A percentile compares a stretch with the other conserved stretches of the same genome.
Conservation (phyloP, 495 filamentous ascomycete species). For the Bombardia bombarda region DNA sequence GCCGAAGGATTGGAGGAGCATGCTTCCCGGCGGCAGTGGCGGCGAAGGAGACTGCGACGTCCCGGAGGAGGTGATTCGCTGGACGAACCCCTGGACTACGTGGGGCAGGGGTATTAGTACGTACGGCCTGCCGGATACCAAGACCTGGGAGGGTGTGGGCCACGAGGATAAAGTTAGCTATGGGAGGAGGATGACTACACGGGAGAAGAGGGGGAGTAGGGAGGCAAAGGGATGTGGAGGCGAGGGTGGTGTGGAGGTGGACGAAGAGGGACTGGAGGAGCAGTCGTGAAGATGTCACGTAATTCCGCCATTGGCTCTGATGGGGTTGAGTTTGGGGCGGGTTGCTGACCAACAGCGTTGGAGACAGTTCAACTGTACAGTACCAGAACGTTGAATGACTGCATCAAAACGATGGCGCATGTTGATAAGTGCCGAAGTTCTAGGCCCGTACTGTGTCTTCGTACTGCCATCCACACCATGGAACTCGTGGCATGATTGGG, state of each 20-base stretch:
- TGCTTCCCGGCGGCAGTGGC: constrained; percentile 3
- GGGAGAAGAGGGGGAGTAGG: constrained; percentile 3
- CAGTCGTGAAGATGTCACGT: no score
- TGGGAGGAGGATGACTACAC: constrained; percentile 13
- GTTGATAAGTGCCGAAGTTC: no score
- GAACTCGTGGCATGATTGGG: no score
- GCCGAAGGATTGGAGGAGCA: constrained; percentile 19
- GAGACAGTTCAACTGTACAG: no score
- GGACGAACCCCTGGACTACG: constrained; percentile 26
- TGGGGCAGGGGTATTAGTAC: constrained; percentile 27
- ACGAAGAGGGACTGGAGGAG: not conserved
- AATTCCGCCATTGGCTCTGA: no score
- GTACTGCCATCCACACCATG: no score
- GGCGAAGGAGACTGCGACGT: constrained; percentile 5
- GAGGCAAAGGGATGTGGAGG: not conserved
- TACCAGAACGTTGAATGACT: no score
- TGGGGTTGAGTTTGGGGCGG: no score
- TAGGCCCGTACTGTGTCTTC: no score
- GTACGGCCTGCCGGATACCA: constrained; percentile 25
- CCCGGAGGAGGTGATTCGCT: constrained; percentile 15
- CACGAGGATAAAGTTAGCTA: constrained; percentile 21
- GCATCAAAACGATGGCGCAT: no score
- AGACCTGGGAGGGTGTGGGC: constrained; percentile 26
- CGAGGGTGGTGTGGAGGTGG: not conserved
- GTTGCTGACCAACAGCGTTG: no score